Conservation (phyloP, 2,329 filamentous ascomycete species). For the Balansia obtecta region DNA sequence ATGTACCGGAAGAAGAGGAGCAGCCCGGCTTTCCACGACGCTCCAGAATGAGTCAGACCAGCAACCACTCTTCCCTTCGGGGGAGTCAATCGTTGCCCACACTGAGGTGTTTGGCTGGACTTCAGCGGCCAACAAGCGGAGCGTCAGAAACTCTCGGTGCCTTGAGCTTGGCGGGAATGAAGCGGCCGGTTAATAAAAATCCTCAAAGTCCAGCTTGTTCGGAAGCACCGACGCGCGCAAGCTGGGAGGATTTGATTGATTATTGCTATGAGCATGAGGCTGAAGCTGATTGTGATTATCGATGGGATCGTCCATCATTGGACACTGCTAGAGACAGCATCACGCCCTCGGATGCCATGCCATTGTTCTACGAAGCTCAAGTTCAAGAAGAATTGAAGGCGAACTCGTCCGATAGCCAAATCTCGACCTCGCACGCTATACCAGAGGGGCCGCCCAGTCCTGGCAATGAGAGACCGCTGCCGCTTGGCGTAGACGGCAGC, state of each 20-base stretch:
- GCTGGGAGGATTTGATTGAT: slow-evolving; percentile 59
- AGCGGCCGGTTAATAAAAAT: background rate
- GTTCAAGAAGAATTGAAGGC: slow-evolving; percentile 9
- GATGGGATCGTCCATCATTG: slow-evolving; percentile 48
- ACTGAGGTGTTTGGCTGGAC: slow-evolving; percentile 31
- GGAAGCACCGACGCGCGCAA: slow-evolving; percentile 23
- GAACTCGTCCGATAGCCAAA: slow-evolving; percentile 10
- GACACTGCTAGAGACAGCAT: slow-evolving; percentile 22
- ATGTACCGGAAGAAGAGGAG: slow-evolving; percentile 54
- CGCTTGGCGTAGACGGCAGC: slow-evolving; percentile 27
- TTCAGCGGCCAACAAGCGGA: slow-evolving; percentile 31
- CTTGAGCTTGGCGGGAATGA: slow-evolving; percentile 25
- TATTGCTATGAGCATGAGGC: slow-evolving; percentile 59
- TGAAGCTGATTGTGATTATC: slow-evolving; percentile 54
- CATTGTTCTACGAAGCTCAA: slow-evolving; percentile 14
- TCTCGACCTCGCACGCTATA: slow-evolving; percentile 13
- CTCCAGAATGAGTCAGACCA: slow-evolving; percentile 32
- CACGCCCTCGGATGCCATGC: slow-evolving; percentile 13
- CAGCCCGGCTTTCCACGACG: slow-evolving; percentile 23
- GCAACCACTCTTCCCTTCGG: slow-evolving; percentile 38
- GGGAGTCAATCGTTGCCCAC: slow-evolving; percentile 44
- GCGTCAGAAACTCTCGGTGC: slow-evolving; percentile 40
- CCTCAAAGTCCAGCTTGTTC: slow-evolving; percentile 15
- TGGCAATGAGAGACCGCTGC: slow-evolving; percentile 27
- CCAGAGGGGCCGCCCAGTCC: slow-evolving; percentile 37